Base-by-base conservation (phyloP, 2,329 filamentous ascomycete species). In the Aspergillus sp. region DNA sequence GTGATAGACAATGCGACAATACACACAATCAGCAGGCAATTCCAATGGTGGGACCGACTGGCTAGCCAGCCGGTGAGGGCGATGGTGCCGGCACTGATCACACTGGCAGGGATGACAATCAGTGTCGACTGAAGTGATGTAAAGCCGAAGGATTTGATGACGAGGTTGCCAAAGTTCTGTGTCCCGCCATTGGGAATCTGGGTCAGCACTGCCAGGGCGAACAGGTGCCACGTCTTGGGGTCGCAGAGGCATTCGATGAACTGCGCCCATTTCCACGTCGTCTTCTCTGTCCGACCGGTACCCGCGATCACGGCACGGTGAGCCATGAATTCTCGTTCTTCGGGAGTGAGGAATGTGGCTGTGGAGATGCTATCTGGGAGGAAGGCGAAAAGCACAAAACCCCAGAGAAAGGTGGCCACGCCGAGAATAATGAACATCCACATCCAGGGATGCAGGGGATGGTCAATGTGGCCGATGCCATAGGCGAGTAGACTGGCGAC, bases 361-460 rank as follows among this genome's bases (percentile, higher is more conserved):
- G 76, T 81, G 1, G 81, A 81, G 48, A 86, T 84, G 39, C 71
- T 77, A 61, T 86, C 81, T 0, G 84, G 85, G 2, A 87, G 78
- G 5, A 82, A 68, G 23, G 79, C 63, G 61, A 81, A 78, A 48
- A 86, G 65, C 1, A 80, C 74, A 2, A 84, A 74, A 0, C 78
- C 79, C 80, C 83, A 83, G 3, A 84, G 64, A 55, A 84, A 81
- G 0, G 84, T 87, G 0, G 72, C 67, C 0, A 77, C 59, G 0
- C 85, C 84, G 1, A 86, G 76, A 53, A 86, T 75, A 61, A 84
- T 82, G 68, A 84, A 87, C 80, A 87, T 83, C 81, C 82, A 85
- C 54, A 80, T 77, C 84, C 84, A 86, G 3, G 82, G 80, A 17
- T 74, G 76, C 15, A 86, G 62, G 11, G 70, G 60, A 51, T 80